Percentiles rank a stretch among this genome's conserved stretches.
These are phyloP conservation scores for Dendrobium officinale DNA, from an alignment of 106 monocot genomes.

Conservation along the genomic window DNA sequence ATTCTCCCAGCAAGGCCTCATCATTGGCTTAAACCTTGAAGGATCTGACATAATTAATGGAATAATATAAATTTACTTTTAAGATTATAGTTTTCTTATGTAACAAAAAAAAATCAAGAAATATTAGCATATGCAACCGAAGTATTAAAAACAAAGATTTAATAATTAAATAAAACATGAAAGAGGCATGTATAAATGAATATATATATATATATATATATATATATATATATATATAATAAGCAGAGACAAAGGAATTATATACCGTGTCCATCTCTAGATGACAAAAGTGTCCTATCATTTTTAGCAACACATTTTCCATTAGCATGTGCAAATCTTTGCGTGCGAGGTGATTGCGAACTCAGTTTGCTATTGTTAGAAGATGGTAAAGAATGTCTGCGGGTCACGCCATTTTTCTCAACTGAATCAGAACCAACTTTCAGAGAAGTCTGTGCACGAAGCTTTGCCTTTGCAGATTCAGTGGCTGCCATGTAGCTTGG, in stretches of 20 bases:
- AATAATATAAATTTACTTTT: neutral
- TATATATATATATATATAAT: neutral
- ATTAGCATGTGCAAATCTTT: slow-evolving; percentile 28
- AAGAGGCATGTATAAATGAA: neutral
- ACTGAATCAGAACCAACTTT: slow-evolving; percentile 53
- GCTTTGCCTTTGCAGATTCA: slow-evolving; percentile 74
- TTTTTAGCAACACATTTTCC: slow-evolving; percentile 16
- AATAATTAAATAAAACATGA: neutral
- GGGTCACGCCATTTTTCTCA: slow-evolving; percentile 50
- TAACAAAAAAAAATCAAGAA: neutral
- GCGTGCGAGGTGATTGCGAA: slow-evolving; percentile 47
- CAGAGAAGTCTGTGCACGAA: slow-evolving; percentile 55
- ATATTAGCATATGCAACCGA: neutral
- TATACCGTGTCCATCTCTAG: slow-evolving; percentile 48
- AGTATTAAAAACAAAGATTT: neutral
- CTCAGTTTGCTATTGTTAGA: slow-evolving; percentile 52
- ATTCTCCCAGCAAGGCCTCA: neutral
- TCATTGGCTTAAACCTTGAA: neutral
- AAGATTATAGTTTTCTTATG: neutral
- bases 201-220: neutral
- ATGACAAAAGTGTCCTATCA: slow-evolving; percentile 41
- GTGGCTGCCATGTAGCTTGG: slow-evolving; percentile 88
- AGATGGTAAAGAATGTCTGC: slow-evolving; percentile 78
- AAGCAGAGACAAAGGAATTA: neutral
- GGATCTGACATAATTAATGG: neutral